Evolutionary conservation across 108 stramenopile species (phyloP), one percentile per base, ranked within the genome.

Genomic region (Skeletonema marinoi): DNA sequence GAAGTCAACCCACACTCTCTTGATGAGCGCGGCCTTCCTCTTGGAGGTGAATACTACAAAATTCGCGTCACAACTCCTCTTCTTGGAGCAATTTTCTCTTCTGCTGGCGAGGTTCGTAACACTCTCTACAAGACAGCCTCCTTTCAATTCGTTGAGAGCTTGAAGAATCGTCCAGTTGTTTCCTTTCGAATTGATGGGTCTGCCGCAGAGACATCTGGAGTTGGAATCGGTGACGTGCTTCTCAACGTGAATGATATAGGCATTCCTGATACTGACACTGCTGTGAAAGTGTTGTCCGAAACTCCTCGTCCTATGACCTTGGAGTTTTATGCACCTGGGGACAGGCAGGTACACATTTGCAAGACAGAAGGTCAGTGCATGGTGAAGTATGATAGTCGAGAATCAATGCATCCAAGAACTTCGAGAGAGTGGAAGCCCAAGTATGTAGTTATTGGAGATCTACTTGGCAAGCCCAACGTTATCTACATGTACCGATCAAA

Each of bases 401-500:
- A 38, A 10, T 50, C 71, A 13, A 60, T 41, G 0, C 65, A 77
- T 0, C 81, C 81, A 61, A 29, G 10, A 29, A 78, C 29, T 46
- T 62, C 33, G 11, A 1, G 30, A 4, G 81, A 73, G 30, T 82
- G 81, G 81, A 82, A 82, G 72, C 71, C 50, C 25, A 82, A 82
- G 77, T 82, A 82, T 56, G 81, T 82, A 19, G 81, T 82, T 36
- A 72, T 78, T 13, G 81, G 81, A 14, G 81, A 66, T 32, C 74
- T 82, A 17, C 39, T 82, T 25, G 64, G 56, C 4, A 78, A 82
- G 72, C 77, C 77, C 14, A 42, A 48, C 14, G 66, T 78, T 36
- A 16, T 82, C 36, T 66, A 82, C 65, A 82, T 82, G 81, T 82
- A 82, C 42, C 38, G 73, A 25, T 73, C 71, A 11, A 82, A 82